Conservation (phyloP, 192 early-diverging fungal genomes). For the Backusella macrospora region DNA sequence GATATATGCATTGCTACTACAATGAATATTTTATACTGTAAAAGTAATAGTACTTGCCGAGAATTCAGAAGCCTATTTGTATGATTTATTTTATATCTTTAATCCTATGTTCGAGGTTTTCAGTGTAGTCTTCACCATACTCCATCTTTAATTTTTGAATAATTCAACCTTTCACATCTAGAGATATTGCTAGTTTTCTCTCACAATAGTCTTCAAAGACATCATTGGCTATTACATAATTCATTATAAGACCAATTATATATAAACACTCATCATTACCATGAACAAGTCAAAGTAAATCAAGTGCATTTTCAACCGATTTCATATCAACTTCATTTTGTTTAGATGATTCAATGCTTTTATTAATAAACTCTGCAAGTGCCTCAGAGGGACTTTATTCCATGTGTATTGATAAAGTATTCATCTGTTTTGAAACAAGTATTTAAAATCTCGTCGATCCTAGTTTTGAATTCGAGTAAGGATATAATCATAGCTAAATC, state of each 20-base stretch:
- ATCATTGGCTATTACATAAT: conserved; percentile 71
- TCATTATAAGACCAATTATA: not conserved
- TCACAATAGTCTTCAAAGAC: conserved; percentile 98
- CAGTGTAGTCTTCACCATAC: conserved; percentile 93
- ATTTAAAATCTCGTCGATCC: conserved; percentile 61
- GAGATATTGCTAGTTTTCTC: conserved; percentile 80
- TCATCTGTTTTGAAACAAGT: conserved; percentile 62
- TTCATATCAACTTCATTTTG: conserved; percentile 19
- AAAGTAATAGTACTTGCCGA: conserved; percentile 30
- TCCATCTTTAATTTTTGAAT: conserved; percentile 83
- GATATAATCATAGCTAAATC: conserved; percentile 61
- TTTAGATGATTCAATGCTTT: conserved; percentile 53
- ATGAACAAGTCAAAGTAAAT: conserved; percentile 76
- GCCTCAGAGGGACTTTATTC: conserved; percentile 77
- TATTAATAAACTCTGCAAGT: conserved; percentile 73
- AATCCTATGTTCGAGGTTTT: conserved; percentile 94
- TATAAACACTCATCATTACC: conserved; percentile 41
- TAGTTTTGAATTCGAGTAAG: conserved; percentile 64
- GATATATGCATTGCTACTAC: not conserved
- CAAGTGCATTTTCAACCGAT: conserved; percentile 58
- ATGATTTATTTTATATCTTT: conserved; percentile 87
- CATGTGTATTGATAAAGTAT: conserved; percentile 69
- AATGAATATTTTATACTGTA: conserved; percentile 17
- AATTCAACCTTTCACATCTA: conserved; percentile 86
- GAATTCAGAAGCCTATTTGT: conserved; percentile 67